Conservation (phyloP, 768 basidiomycete genomes). For the Suillus brevipes region DNA sequence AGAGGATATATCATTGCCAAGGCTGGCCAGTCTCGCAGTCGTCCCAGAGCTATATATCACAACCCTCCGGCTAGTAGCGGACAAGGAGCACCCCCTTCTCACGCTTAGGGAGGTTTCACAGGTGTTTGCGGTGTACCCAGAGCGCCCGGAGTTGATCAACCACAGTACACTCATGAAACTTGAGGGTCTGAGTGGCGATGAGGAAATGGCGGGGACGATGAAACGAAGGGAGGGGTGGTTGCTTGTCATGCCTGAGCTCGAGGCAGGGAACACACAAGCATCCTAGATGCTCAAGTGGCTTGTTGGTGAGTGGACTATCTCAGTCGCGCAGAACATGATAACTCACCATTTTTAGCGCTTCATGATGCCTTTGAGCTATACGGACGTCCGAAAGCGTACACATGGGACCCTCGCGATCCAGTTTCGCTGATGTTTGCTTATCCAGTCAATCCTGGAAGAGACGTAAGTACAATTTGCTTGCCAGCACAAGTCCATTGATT, state of each 20-base stretch:
- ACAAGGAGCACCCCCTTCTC: slow-evolving; percentile 70
- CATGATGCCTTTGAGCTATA: slow-evolving; percentile 89
- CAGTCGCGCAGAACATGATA: not conserved
- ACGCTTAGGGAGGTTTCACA: slow-evolving; percentile 73
- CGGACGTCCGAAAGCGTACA: slow-evolving; percentile 82
- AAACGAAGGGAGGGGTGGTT: slow-evolving; percentile 80
- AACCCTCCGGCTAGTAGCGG: too few species aligned
- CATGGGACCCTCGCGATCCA: slow-evolving; percentile 86
- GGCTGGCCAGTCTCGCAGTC: too few species aligned
- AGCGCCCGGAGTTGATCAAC: slow-evolving; percentile 88
- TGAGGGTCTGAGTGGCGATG: slow-evolving; percentile 80
- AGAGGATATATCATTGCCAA: too few species aligned
- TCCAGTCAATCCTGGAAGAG: slow-evolving; percentile 80
- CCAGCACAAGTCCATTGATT: slow-evolving; percentile 17
- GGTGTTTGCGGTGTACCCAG: slow-evolving; percentile 94
- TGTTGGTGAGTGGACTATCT: slow-evolving; percentile 55
- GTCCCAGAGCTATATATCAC: too few species aligned
- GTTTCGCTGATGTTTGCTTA: slow-evolving; percentile 91
- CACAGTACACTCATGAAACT: slow-evolving; percentile 90
- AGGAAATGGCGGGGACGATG: slow-evolving; percentile 68
- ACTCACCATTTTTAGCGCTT: slow-evolving; percentile 48
- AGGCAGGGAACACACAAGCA: slow-evolving; percentile 59
- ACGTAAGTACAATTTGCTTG: slow-evolving; percentile 52
- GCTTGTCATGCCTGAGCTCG: slow-evolving; percentile 87
- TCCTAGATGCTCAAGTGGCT: slow-evolving; percentile 91